phyloP scores from a whole-genome alignment of 371 early-diverging fungal species.

The Smittium mucronatum region DNA sequence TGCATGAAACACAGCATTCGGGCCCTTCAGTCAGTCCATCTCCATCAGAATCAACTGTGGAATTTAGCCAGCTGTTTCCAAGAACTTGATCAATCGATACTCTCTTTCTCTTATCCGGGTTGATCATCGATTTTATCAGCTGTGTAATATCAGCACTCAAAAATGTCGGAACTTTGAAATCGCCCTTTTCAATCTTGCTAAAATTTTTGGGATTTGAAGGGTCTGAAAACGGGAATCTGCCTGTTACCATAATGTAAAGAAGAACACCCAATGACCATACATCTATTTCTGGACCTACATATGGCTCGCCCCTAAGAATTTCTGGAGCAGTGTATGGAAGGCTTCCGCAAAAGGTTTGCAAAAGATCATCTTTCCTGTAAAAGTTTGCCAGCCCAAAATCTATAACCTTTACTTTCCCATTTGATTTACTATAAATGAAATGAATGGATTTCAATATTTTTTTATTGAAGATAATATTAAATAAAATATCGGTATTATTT shows the following conservation, averaged over 20 bases:
- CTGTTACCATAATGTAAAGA: constrained; percentile 69
- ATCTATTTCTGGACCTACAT: constrained; percentile 79
- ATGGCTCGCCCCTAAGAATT: constrained; percentile 62
- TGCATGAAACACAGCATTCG: background rate
- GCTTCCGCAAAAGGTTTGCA: constrained; percentile 72
- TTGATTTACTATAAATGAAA: background rate
- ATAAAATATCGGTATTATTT: background rate
- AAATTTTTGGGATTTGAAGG: constrained; percentile 29
- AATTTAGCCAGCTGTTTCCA: constrained; percentile 31
- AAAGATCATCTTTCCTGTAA: constrained; percentile 42
- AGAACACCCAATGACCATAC: constrained; percentile 87
- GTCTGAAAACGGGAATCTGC: constrained; percentile 68
- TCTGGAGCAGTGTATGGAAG: constrained; percentile 79
- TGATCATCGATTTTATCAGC: constrained; percentile 36
- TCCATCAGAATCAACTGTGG: background rate
- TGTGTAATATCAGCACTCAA: constrained; percentile 27
- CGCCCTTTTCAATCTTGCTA: constrained; percentile 30
- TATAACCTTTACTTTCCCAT: constrained; percentile 40
- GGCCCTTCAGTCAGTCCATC: background rate
- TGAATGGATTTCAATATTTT: too few species aligned
- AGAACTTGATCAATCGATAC: constrained; percentile 29
- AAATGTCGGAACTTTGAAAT: constrained; percentile 20
- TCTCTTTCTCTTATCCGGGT: constrained; percentile 25
- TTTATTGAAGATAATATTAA: background rate
- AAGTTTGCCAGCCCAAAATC: constrained; percentile 85